Evolutionary conservation across 352 stramenopile genomes (phyloP).

Genomic region (Phytophthora macrochlamydospora): DNA sequence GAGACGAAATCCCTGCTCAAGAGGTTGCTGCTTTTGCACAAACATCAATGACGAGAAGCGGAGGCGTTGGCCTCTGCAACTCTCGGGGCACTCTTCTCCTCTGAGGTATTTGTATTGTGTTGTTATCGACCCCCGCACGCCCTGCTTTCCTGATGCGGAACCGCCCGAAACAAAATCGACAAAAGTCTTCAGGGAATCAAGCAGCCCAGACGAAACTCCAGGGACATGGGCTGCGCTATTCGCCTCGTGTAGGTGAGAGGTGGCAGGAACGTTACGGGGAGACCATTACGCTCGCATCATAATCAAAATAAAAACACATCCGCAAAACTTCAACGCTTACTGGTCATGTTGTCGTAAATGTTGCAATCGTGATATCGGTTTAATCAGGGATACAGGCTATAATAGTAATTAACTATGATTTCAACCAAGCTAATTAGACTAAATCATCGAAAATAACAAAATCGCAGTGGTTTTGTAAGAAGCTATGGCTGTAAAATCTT

Average conservation of each 20-base stretch:
- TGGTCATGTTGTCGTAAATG: neutral
- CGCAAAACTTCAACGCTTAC: neutral
- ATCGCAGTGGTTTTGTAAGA: too few relatives aligned
- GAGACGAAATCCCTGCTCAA: constrained; percentile 10
- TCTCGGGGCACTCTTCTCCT: constrained; percentile 14
- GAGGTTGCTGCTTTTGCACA: constrained; percentile 21
- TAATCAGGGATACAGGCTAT: too few relatives aligned
- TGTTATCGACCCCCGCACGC: constrained; percentile 28
- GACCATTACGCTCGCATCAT: constrained; percentile 9
- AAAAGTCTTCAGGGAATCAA: constrained; percentile 10
- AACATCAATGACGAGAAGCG: constrained; percentile 13
- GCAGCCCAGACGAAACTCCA: neutral
- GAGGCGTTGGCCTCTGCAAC: constrained; percentile 11
- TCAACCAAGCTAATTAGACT: too few relatives aligned
- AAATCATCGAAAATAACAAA: too few relatives aligned
- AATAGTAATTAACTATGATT: too few relatives aligned
- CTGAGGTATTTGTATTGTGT: constrained; percentile 42
- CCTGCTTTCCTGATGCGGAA: constrained; percentile 22
- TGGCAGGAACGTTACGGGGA: constrained; percentile 19
- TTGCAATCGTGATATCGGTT: neutral
- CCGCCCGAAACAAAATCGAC: constrained; percentile 6
- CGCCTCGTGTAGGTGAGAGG: constrained; percentile 1
- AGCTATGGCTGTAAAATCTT: too few relatives aligned
- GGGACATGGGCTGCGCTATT: neutral
- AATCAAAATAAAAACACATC: constrained; percentile 40